Evolutionary conservation across 176 grass and related monocot genomes (phyloP).

Genomic region (Carex kokanica): DNA sequence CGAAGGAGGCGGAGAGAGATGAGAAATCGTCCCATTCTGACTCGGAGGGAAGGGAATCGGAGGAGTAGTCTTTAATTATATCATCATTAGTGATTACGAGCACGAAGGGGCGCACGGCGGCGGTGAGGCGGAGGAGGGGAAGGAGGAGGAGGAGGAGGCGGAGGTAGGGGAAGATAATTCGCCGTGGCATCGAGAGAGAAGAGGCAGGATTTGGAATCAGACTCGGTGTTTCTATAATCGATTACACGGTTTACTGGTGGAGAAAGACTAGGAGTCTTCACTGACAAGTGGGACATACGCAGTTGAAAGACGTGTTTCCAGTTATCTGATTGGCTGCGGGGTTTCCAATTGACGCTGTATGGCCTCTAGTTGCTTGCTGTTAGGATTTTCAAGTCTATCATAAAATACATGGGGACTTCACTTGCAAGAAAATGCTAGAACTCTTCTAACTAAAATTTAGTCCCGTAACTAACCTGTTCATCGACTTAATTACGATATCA

Average conservation of each 20-base stretch:
- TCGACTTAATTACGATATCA: too few species aligned
- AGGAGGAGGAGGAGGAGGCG: conserved; percentile 12
- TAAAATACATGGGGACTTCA: too few species aligned
- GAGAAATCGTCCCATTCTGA: conserved; percentile 91
- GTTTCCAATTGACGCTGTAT: too few species aligned
- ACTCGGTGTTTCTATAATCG: background rate
- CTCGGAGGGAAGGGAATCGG: conserved; percentile 38
- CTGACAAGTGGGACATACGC: conserved; percentile 35
- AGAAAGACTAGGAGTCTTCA: background rate
- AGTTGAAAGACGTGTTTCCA: conserved; percentile 32
- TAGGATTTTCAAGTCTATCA: background rate
- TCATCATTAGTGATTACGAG: conserved; percentile 77
- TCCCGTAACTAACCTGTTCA: too few species aligned
- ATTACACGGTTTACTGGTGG: background rate
- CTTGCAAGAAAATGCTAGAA: too few species aligned
- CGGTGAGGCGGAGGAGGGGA: conserved; percentile 25
- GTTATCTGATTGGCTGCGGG: conserved; percentile 39
- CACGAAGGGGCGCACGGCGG: conserved; percentile 52
- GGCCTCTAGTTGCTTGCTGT: background rate
- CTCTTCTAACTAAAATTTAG: too few species aligned
- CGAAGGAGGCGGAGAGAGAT: conserved; percentile 39
- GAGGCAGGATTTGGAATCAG: background rate
- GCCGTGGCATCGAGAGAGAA: conserved; percentile 34
- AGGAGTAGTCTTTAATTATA: conserved; percentile 57
- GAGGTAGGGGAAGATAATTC: conserved; percentile 31